phyloP scores from a whole-genome alignment of 1,284 basidiomycete species.

The Pseudozyma tsukubaensis region DNA sequence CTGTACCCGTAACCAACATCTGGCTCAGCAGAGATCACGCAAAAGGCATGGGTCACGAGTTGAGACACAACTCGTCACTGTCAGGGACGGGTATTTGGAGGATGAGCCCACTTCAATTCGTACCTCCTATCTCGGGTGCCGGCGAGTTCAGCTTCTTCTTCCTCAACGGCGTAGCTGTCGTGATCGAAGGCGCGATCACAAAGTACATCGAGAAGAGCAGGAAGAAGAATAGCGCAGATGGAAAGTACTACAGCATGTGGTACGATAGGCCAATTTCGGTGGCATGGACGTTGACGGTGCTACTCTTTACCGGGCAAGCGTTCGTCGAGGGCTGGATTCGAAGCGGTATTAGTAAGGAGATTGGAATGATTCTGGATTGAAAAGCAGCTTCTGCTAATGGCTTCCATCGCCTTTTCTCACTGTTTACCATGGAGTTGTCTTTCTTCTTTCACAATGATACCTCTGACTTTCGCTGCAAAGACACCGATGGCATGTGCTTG shows the following conservation, averaged over 20 bases:
- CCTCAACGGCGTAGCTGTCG: conserved; percentile 53
- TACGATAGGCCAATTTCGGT: conserved; percentile 40
- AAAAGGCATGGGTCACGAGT: conserved; percentile 42
- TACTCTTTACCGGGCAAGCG: conserved; percentile 49
- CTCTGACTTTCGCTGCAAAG: neutral
- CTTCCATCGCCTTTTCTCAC: neutral
- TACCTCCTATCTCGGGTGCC: conserved; percentile 45
- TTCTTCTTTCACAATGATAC: neutral
- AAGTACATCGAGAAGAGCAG: conserved; percentile 24
- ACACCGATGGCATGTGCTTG: neutral
- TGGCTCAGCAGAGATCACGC: conserved; percentile 40
- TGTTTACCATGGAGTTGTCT: neutral
- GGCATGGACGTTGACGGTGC: conserved; percentile 45
- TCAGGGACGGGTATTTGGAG: conserved; percentile 3
- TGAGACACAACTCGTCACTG: conserved; percentile 7
- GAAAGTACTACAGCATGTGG: conserved; percentile 36
- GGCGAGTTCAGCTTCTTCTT: conserved; percentile 58
- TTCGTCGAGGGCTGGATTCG: conserved; percentile 56
- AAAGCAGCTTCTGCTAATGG: neutral
- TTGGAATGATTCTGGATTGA: conserved; percentile 28
- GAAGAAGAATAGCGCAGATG: conserved; percentile 12
- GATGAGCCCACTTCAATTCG: conserved; percentile 37
- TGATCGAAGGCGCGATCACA: conserved; percentile 43
- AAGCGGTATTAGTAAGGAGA: conserved; percentile 41
- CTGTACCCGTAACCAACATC: conserved; percentile 46